phyloP scores from a whole-genome alignment of 768 basidiomycete genomes.

The Xanthoconium stramineum region DNA sequence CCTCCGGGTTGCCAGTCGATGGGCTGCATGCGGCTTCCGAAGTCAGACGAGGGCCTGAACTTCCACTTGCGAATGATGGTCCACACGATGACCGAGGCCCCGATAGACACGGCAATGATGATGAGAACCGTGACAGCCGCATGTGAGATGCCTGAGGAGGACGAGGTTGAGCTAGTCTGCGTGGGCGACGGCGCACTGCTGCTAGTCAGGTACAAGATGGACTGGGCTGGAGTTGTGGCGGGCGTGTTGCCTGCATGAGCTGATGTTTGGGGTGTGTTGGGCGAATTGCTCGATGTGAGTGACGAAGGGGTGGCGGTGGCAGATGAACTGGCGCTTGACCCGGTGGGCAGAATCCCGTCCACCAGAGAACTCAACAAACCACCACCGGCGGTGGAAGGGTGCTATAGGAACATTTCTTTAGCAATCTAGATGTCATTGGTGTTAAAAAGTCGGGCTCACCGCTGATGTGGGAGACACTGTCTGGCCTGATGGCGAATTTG shows the following conservation, averaged over 20 bases:
- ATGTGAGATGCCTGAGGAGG: conserved; percentile 39
- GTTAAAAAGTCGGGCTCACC: conserved; percentile 14
- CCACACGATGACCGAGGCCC: conserved; percentile 72
- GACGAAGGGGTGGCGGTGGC: conserved; percentile 16
- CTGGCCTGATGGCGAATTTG: conserved; percentile 14
- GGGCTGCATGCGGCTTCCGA: conserved; percentile 82
- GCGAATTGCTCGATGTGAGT: conserved; percentile 14
- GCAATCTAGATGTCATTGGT: not conserved
- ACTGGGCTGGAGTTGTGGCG: conserved; percentile 45
- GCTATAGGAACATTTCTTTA: conserved; percentile 11
- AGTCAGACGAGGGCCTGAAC: conserved; percentile 73
- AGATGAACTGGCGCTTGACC: conserved; percentile 19
- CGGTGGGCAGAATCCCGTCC: conserved; percentile 11
- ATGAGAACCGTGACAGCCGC: conserved; percentile 61
- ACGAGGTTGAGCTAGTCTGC: conserved; percentile 15
- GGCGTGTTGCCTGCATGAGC: conserved; percentile 28
- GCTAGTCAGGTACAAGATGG: conserved; percentile 38
- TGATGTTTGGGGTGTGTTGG: conserved; percentile 12
- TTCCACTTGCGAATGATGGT: conserved; percentile 93
- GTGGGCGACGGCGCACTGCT: conserved; percentile 20
- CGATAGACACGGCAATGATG: conserved; percentile 64
- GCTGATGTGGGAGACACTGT: conserved; percentile 15
- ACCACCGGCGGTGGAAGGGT: conserved; percentile 7
- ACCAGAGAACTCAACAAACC: conserved; percentile 10
- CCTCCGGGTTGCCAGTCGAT: conserved; percentile 81